These are phyloP conservation scores for Antitrichia curtipendula DNA, from an alignment of 225 moss, liverwort and hornwort genomes.

Conservation along the genomic window DNA sequence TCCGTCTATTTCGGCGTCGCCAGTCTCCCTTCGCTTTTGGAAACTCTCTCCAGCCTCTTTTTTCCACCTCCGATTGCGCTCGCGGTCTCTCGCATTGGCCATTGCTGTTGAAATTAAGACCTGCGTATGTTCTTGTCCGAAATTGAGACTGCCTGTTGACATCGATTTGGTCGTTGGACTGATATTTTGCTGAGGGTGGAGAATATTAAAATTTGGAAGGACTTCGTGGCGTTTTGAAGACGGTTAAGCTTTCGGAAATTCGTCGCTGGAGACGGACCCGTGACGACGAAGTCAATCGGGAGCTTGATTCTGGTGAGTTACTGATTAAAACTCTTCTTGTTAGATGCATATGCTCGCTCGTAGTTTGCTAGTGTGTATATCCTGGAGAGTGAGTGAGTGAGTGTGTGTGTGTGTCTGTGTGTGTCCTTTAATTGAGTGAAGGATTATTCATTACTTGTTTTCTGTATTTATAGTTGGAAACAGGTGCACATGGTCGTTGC, in stretches of 20 bases:
- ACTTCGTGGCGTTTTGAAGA: neutral
- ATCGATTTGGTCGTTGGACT: neutral
- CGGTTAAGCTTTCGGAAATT: neutral
- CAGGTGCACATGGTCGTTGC: neutral
- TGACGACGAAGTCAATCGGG: neutral
- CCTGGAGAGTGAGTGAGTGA: neutral
- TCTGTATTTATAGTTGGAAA: neutral
- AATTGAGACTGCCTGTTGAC: neutral
- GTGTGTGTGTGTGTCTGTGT: neutral
- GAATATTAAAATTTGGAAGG: neutral
- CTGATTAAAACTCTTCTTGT: neutral
- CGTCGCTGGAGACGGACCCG: neutral
- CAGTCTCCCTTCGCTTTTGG: neutral
- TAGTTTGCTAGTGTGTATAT: neutral
- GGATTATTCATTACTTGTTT: neutral
- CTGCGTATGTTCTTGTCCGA: neutral
- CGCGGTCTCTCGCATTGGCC: neutral
- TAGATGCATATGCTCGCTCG: neutral
- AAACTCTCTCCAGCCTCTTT: neutral
- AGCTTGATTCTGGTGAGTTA: neutral
- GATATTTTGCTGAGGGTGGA: neutral
- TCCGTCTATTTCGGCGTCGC: slow-evolving; percentile 1
- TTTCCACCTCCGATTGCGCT: neutral
- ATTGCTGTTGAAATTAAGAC: neutral
- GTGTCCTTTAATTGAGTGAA: neutral